Conservation (phyloP, 257 asterid species). For the Solanum ossicruentum region DNA sequence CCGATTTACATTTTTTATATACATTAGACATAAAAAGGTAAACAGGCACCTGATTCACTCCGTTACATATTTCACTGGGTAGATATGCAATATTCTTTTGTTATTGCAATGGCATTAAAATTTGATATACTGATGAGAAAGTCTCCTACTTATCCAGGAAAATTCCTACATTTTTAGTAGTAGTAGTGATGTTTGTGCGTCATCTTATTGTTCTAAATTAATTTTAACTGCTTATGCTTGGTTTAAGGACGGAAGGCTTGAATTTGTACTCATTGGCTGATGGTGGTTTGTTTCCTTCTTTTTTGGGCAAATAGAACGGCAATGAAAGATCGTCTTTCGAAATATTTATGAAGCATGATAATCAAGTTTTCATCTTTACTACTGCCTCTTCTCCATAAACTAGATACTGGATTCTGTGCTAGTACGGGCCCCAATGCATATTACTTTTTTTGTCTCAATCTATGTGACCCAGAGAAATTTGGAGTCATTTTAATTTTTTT, state of each 20-base stretch:
- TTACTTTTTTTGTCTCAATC: no score
- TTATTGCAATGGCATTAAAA: background rate
- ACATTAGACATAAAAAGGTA: background rate
- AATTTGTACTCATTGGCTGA: background rate
- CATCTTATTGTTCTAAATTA: background rate
- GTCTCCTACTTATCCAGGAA: background rate
- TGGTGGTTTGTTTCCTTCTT: background rate
- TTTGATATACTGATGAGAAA: background rate
- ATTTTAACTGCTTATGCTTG: background rate
- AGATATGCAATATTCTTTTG: background rate
- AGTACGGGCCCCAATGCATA: no score
- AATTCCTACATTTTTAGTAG: background rate
- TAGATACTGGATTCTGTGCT: background rate
- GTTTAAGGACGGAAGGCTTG: background rate
- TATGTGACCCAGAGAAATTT: no score
- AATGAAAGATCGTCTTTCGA: background rate
- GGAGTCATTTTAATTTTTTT: no score
- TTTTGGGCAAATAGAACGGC: background rate
- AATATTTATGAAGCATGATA: background rate
- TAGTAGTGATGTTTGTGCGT: background rate
- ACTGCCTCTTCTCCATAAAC: background rate
- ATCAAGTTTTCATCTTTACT: background rate
- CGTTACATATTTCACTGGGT: background rate
- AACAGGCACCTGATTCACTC: background rate
- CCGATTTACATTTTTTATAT: background rate